Percentiles rank a stretch among this genome's conserved stretches.
phyloP scores from a whole-genome alignment of 2,329 filamentous ascomycete genomes.

The Monilinia laxa region DNA sequence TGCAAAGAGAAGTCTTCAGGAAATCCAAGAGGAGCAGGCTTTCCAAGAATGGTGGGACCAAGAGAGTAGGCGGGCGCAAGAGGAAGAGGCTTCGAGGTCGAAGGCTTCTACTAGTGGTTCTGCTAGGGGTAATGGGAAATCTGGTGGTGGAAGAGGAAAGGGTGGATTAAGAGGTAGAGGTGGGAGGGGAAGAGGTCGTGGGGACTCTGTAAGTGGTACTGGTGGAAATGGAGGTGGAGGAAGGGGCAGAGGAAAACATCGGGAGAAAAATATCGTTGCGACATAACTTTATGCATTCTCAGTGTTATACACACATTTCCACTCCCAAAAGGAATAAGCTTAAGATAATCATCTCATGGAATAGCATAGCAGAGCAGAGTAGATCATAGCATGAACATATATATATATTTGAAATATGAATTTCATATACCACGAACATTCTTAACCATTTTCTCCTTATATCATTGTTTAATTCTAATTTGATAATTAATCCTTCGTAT shows the following conservation, averaged over 20 bases:
- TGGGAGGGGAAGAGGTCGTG: slow-evolving; percentile 13
- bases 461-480: too few relatives aligned
- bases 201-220: neutral
- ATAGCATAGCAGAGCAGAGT: neutral
- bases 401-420: neutral
- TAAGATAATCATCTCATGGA: neutral
- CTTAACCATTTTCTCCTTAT: too few relatives aligned
- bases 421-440: too few relatives aligned
- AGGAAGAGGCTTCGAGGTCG: slow-evolving; percentile 35
- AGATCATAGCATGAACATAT: neutral
- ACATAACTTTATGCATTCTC: slow-evolving; percentile 15
- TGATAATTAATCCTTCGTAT: too few relatives aligned
- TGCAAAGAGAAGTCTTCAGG: slow-evolving; percentile 84
- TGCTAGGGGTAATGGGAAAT: slow-evolving; percentile 34
- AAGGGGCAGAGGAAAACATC: slow-evolving; percentile 24
- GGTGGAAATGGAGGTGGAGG: slow-evolving; percentile 23
- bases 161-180: slow-evolving; percentile 27
- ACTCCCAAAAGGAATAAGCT: neutral
- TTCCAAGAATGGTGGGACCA: slow-evolving; percentile 97
- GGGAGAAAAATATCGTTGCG: slow-evolving; percentile 18
- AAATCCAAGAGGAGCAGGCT: slow-evolving; percentile 95
- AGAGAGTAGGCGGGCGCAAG: slow-evolving; percentile 69
- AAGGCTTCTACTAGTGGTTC: slow-evolving; percentile 24
- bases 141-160: slow-evolving; percentile 28
- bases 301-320: neutral